A percentile compares a stretch with the other conserved stretches of the same genome.
These are phyloP conservation scores for Salvia sclarea DNA, from an alignment of 305 asterid genomes.

Conservation along the genomic window DNA sequence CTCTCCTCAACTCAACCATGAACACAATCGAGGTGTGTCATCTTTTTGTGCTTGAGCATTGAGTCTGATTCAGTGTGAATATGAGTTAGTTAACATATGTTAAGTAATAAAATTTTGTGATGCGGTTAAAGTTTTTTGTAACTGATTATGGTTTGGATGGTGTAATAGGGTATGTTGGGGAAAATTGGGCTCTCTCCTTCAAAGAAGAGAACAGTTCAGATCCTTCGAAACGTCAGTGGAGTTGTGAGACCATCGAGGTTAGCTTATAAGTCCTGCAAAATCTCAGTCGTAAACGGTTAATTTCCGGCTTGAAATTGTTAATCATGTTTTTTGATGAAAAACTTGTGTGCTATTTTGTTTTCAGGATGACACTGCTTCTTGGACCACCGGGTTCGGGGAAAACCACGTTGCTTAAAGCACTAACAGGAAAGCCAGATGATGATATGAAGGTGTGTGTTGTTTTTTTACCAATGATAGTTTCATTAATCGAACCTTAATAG, in stretches of 20 bases:
- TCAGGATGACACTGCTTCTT: conserved; percentile 79
- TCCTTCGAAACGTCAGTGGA: conserved; percentile 70
- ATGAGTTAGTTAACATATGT: background rate
- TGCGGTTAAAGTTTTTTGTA: background rate
- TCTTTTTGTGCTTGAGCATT: too few relatives aligned
- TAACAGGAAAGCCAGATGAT: conserved; percentile 70
- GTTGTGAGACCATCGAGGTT: conserved; percentile 78
- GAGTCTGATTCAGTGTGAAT: background rate
- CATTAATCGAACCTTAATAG: background rate
- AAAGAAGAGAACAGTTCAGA: conserved; percentile 59
- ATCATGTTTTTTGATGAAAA: background rate
- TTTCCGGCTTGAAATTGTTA: background rate
- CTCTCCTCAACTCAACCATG: conserved; percentile 67
- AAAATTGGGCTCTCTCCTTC: conserved; percentile 64
- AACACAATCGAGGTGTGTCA: conserved; percentile 67
- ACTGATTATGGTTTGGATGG: conserved; percentile 17
- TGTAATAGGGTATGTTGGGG: conserved; percentile 51
- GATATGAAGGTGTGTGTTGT: conserved; percentile 53
- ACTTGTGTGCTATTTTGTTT: background rate
- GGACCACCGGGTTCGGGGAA: conserved; percentile 96
- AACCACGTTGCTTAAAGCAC: conserved; percentile 69
- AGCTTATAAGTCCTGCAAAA: conserved; percentile 1
- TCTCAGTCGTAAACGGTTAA: background rate
- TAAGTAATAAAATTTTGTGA: background rate
- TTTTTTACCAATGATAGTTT: background rate